These are phyloP conservation scores for Bombardia bombarda DNA, from an alignment of 495 filamentous ascomycete species.

Conservation along the genomic window DNA sequence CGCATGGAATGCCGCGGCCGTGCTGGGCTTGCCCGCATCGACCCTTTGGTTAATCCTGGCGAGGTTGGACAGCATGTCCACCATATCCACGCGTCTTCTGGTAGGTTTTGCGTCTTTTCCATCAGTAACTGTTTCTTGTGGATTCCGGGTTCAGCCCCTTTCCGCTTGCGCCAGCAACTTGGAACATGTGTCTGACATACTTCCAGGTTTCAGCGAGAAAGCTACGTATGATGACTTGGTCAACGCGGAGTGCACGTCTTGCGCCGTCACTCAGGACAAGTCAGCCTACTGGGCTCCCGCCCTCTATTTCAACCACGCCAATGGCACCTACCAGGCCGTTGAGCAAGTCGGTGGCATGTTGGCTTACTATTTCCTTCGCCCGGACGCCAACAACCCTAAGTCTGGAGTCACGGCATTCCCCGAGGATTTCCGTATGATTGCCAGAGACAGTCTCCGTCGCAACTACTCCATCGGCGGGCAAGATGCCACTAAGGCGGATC, in stretches of 20 bases:
- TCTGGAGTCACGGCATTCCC: constrained; percentile 63
- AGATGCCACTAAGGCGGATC: constrained; percentile 48
- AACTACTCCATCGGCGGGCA: constrained; percentile 56
- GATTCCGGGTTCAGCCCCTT: too few species aligned
- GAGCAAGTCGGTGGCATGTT: constrained; percentile 54
- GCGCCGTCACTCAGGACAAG: constrained; percentile 53
- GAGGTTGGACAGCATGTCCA: constrained; percentile 60
- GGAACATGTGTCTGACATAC: constrained; percentile 2
- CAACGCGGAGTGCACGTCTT: constrained; percentile 53
- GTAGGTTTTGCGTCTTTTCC: constrained; percentile 26
- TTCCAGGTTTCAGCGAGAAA: constrained; percentile 39
- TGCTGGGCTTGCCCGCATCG: constrained; percentile 57
- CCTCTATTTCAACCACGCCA: constrained; percentile 53
- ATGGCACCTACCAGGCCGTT: constrained; percentile 35
- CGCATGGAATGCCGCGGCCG: constrained; percentile 72
- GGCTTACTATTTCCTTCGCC: constrained; percentile 68
- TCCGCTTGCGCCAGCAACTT: too few species aligned
- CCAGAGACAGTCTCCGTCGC: constrained; percentile 60
- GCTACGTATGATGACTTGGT: constrained; percentile 43
- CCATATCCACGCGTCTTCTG: constrained; percentile 59
- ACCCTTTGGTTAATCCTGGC: constrained; percentile 61
- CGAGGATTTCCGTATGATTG: constrained; percentile 72
- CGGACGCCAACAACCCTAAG: constrained; percentile 39
- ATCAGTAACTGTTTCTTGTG: not conserved
- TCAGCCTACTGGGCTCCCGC: constrained; percentile 64